These are phyloP conservation scores for Kwoniella newhampshirensis DNA, from an alignment of 768 basidiomycete genomes.

Conservation along the genomic window DNA sequence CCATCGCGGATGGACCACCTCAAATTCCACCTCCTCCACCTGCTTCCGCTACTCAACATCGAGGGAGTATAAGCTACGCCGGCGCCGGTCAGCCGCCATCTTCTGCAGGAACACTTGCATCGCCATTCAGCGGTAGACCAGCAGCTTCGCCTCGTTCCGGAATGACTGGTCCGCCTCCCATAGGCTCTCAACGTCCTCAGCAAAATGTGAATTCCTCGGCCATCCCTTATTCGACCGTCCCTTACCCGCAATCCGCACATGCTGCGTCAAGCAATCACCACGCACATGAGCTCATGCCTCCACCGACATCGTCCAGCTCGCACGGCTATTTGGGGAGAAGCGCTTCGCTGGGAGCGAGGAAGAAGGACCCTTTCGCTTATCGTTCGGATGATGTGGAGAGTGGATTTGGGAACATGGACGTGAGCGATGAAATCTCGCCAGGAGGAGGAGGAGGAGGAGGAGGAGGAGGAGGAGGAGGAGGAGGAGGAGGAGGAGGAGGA, in stretches of 20 bases:
- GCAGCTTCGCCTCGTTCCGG: slow-evolving; percentile 14
- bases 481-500: neutral
- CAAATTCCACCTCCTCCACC: slow-evolving; percentile 17
- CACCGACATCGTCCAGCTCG: slow-evolving; percentile 27
- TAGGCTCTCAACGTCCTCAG: slow-evolving; percentile 16
- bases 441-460: slow-evolving; percentile 2
- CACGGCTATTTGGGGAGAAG: slow-evolving; percentile 42
- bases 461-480: neutral
- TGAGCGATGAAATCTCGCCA: slow-evolving; percentile 13
- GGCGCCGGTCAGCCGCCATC: neutral
- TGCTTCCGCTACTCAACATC: slow-evolving; percentile 11
- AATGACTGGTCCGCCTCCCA: slow-evolving; percentile 1
- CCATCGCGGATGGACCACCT: slow-evolving; percentile 13
- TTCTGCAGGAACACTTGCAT: slow-evolving; percentile 10
- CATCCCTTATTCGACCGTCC: slow-evolving; percentile 5
- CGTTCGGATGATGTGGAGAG: slow-evolving; percentile 50
- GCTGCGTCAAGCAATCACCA: neutral
- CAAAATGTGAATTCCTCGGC: slow-evolving; percentile 7
- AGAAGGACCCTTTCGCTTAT: slow-evolving; percentile 49
- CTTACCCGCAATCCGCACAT: slow-evolving; percentile 1
- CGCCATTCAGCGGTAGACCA: slow-evolving; percentile 8
- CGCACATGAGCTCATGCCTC: slow-evolving; percentile 32
- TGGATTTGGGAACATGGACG: slow-evolving; percentile 47
- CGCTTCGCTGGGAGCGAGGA: slow-evolving; percentile 44
- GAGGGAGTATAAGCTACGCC: neutral